Evolutionary conservation across 2,329 filamentous ascomycete species (phyloP), one percentile per base, ranked within the genome.

Genomic region (Apiospora hydei): DNA sequence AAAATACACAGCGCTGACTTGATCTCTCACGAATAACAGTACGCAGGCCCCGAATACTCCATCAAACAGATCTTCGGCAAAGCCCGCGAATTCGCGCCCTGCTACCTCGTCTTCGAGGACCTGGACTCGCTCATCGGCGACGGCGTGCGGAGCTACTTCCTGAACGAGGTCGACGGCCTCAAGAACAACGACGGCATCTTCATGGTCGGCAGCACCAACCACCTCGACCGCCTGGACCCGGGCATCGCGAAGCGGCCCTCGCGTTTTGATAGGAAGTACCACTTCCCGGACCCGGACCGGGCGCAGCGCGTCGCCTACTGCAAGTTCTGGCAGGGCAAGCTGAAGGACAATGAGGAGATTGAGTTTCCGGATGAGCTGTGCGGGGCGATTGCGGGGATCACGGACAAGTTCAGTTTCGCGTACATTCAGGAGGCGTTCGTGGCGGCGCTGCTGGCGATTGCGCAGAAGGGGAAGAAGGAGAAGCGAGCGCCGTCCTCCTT

Each of bases 151-250:
- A 90, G 87, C 70, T 93, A 92, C 83, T 94, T 94, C 81, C 84
- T 93, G 67, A 94, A 93, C 78, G 91, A 93, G 80, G 88, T 93
- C 3, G 92, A 94, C 74, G 92, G 92, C 0, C 87, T 94, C 14
- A 88, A 89, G 76, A 87, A 85, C 74, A 94, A 94, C 74, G 89
- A 93, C 74, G 92, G 92, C 14, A 92, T 93, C 70, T 87, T 93
- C 76, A 92, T 94, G 82, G 85, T 92, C 41, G 90, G 88, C 43
- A 90, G 87, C 70, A 92, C 91, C 0, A 92, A 92, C 77, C 87
- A 90, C 75, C 84, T 93, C 6, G 91, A 93, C 47, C 85, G 87
- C 1, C 82, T 94, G 6, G 91, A 93, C 74, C 91, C 91, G 0
- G 91, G 91, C 26, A 91, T 91, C 41, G 85, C 88, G 11, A 92